Conservation (phyloP, 2,329 filamentous ascomycete species). For the Alternaria tenuissima region DNA sequence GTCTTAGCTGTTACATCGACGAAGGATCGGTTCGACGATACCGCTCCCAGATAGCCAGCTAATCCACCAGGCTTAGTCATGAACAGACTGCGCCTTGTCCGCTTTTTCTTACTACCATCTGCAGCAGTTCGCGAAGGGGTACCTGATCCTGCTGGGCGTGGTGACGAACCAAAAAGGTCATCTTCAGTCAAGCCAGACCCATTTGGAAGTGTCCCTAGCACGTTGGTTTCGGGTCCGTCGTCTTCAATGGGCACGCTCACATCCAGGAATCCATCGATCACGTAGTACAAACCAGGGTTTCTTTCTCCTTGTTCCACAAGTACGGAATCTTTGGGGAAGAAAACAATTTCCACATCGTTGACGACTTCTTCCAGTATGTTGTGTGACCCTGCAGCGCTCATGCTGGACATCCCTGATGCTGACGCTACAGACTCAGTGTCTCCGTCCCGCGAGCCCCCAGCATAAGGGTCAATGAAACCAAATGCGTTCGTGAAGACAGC, state of each 20-base stretch:
- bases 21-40: conserved; percentile 95
- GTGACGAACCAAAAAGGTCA: conserved; percentile 44
- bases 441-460: conserved; percentile 73
- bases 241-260: conserved; percentile 82
- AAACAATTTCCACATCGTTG: conserved; percentile 95
- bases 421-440: conserved; percentile 85
- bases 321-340: conserved; percentile 92
- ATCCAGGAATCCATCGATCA: conserved; percentile 95
- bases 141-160: conserved; percentile 36
- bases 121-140: conserved; percentile 37
- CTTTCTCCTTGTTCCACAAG: conserved; percentile 95
- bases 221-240: conserved; percentile 56
- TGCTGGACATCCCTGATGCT: conserved; percentile 53
- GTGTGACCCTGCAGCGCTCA: conserved; percentile 66
- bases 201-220: conserved; percentile 54
- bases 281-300: conserved; percentile 97
- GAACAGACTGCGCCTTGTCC: conserved; percentile 76
- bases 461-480: conserved; percentile 87
- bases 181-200: conserved; percentile 47
- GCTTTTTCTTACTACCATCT: conserved; percentile 56
- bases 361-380: conserved; percentile 82
- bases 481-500: conserved; percentile 87
- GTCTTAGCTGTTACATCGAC: conserved; percentile 98
- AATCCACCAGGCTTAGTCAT: conserved; percentile 94
- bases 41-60: conserved; percentile 91